These are phyloP conservation scores for Medicago ruthenica DNA, from an alignment of 306 rosid species.

Conservation along the genomic window DNA sequence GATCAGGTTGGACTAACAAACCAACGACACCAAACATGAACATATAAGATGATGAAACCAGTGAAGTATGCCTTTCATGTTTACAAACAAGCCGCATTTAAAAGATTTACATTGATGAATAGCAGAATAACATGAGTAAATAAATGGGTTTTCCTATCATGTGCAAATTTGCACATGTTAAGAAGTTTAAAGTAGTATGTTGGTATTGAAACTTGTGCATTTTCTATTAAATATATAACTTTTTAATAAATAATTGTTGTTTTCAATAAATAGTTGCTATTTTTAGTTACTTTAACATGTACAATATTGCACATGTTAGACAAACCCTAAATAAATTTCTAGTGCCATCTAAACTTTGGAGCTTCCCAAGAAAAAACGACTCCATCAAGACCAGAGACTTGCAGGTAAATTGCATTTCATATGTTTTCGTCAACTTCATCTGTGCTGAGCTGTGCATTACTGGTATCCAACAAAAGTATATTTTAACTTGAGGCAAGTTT, in stretches of 20 bases:
- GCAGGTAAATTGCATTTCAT: conserved; percentile 10
- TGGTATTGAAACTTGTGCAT: no score
- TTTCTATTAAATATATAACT: no score
- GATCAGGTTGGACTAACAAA: conserved; percentile 6
- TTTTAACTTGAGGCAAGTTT: conserved; percentile 1
- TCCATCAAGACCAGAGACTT: conserved; percentile 13
- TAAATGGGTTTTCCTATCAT: no score
- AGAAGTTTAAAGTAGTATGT: no score
- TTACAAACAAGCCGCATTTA: conserved; percentile 19
- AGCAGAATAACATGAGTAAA: conserved; percentile 13
- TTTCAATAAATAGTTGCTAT: no score
- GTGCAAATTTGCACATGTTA: no score
- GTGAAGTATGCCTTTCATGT: neutral
- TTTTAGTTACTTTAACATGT: no score
- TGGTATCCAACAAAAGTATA: conserved; percentile 18
- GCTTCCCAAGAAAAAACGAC: conserved; percentile 20
- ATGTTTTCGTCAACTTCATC: conserved; percentile 29
- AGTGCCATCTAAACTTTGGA: conserved; percentile 13
- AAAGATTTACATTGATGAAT: conserved; percentile 8
- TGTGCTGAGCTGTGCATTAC: conserved; percentile 13
- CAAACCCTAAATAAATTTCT: no score
- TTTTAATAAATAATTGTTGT: no score
- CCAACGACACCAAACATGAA: conserved; percentile 13
- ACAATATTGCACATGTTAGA: no score
- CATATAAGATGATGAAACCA: conserved; percentile 30